Conservation (phyloP, 2,329 filamentous ascomycete species). For the Trichophyton equinum region DNA sequence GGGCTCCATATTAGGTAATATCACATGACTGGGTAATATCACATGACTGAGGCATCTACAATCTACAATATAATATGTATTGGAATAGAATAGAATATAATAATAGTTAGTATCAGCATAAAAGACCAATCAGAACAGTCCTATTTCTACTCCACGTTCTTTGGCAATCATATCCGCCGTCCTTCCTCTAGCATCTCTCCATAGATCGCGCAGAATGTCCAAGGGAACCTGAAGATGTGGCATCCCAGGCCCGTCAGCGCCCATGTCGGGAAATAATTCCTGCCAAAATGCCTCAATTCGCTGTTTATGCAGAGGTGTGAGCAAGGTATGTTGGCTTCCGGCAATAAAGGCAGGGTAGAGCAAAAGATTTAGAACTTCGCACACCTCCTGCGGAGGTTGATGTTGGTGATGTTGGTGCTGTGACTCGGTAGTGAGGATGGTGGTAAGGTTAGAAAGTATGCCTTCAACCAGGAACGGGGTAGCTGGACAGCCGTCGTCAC, state of each 20-base stretch:
- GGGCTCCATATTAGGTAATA: no score
- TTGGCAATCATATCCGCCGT: conserved; percentile 9
- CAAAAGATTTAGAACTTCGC: conserved; percentile 8
- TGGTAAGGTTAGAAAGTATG: not conserved
- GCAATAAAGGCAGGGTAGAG: conserved; percentile 11
- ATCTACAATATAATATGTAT: no score
- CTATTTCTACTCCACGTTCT: conserved; percentile 8
- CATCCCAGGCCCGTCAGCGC: conserved; percentile 1
- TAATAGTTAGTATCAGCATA: no score
- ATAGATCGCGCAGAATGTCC: conserved; percentile 8
- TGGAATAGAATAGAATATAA: no score
- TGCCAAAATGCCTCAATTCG: conserved; percentile 9
- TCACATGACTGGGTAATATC: no score
- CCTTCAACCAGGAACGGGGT: not conserved
- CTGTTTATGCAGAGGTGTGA: conserved; percentile 3
- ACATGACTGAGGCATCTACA: no score
- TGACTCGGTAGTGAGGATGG: not conserved
- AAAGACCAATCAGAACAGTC: conserved; percentile 5
- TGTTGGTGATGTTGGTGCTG: not conserved
- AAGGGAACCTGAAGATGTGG: conserved; percentile 6
- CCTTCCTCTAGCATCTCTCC: not conserved
- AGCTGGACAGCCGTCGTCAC: not conserved
- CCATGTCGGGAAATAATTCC: conserved; percentile 4
- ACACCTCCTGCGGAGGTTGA: not conserved
- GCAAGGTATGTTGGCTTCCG: conserved; percentile 4